These are phyloP conservation scores for Physaria fendleri DNA, from an alignment of 345 rosid genomes.

Conservation along the genomic window DNA sequence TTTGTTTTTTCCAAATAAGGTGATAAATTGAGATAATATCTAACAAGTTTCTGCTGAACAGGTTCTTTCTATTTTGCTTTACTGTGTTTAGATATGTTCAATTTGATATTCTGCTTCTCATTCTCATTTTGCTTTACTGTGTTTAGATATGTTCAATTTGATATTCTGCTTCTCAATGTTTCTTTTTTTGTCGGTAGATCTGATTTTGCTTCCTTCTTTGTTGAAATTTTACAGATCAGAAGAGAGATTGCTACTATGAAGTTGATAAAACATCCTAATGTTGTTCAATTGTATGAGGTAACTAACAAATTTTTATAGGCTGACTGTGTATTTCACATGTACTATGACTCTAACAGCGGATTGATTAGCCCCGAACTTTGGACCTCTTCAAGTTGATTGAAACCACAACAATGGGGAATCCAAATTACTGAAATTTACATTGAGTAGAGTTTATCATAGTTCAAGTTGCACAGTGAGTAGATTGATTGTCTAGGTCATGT, in stretches of 20 bases:
- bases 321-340: too few species aligned
- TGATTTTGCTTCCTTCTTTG: constrained; percentile 1
- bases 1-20: neutral
- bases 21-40: neutral
- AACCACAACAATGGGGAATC: too few species aligned
- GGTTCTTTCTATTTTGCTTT: constrained; percentile 36
- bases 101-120: neutral
- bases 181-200: neutral
- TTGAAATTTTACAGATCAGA: constrained; percentile 53
- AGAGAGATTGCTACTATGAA: constrained; percentile 93
- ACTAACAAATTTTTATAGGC: neutral
- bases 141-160: neutral
- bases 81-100: neutral
- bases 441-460: too few species aligned
- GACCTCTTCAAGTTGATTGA: too few species aligned
- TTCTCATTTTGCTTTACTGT: neutral
- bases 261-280: constrained; percentile 89
- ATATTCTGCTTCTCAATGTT: neutral
- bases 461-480: too few species aligned
- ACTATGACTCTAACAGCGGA: too few species aligned
- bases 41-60: constrained; percentile 49
- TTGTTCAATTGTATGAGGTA: constrained; percentile 80
- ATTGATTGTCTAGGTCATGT: too few species aligned
- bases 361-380: too few species aligned
- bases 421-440: too few species aligned